phyloP scores from a whole-genome alignment of 2,329 filamentous ascomycete species.

The Aspergillus niger region DNA sequence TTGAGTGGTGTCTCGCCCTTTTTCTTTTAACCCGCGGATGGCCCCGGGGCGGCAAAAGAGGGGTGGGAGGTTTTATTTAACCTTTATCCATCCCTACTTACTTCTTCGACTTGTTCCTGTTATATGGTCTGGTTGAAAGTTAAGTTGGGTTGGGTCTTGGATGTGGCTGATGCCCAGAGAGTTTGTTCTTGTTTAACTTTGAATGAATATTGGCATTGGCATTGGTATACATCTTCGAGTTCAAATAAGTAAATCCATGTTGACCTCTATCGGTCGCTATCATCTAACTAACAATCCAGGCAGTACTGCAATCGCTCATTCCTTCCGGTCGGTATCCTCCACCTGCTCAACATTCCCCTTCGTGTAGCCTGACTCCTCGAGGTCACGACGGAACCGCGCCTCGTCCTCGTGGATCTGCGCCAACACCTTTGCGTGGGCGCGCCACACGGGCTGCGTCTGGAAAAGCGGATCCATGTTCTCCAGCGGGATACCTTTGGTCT shows the following conservation, averaged over 20 bases:
- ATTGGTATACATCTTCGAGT: no score
- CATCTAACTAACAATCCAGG: no score
- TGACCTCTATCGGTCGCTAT: no score
- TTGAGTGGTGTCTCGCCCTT: no score
- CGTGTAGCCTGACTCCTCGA: conserved; percentile 20
- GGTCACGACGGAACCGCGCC: conserved; percentile 33
- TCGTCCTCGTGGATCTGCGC: conserved; percentile 38
- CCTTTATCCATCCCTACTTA: background rate
- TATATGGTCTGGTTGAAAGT: no score
- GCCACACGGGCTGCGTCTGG: conserved; percentile 39
- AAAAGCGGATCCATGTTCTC: conserved; percentile 67
- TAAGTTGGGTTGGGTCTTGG: no score
- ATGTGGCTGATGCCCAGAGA: no score
- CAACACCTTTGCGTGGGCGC: conserved; percentile 37
- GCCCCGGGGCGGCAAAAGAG: no score
- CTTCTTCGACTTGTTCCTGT: no score
- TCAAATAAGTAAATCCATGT: no score
- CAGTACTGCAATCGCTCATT: background rate
- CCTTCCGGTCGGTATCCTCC: conserved; percentile 14
- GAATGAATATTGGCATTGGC: no score
- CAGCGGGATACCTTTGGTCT: conserved; percentile 67
- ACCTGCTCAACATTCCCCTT: conserved; percentile 16
- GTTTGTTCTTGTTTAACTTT: no score
- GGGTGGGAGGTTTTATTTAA: background rate
- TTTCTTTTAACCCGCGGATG: background rate